Percentiles rank a stretch among this genome's conserved stretches.
These are phyloP conservation scores for Fusarium sp. DNA, from an alignment of 2,329 filamentous ascomycete species.

Conservation along the genomic window DNA sequence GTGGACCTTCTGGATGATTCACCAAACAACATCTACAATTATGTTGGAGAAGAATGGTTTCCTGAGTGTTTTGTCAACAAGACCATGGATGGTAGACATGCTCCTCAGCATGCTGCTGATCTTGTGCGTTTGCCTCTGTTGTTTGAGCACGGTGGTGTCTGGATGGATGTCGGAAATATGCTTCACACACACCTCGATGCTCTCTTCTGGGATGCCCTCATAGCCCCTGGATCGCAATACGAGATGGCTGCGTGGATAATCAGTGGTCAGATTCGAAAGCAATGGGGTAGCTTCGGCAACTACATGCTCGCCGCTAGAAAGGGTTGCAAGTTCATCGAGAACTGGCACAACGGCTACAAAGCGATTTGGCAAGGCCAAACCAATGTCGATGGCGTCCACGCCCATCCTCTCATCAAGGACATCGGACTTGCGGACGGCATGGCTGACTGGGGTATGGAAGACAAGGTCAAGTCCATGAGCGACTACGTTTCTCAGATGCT, in stretches of 20 bases:
- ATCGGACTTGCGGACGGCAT: constrained; percentile 48
- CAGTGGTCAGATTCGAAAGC: constrained; percentile 47
- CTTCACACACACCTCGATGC: constrained; percentile 55
- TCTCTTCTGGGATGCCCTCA: constrained; percentile 56
- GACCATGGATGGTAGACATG: constrained; percentile 54
- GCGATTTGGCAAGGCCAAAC: constrained; percentile 51
- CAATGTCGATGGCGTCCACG: constrained; percentile 49
- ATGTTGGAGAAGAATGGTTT: constrained; percentile 44
- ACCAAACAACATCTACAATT: constrained; percentile 53
- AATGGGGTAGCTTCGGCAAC: constrained; percentile 53
- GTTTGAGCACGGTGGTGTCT: constrained; percentile 56
- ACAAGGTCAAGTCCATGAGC: constrained; percentile 45
- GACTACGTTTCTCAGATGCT: constrained; percentile 54
- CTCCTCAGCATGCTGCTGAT: constrained; percentile 60
- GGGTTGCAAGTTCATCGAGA: constrained; percentile 55
- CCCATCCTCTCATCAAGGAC: constrained; percentile 44
- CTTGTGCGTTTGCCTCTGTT: constrained; percentile 57
- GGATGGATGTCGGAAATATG: constrained; percentile 57
- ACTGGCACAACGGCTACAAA: constrained; percentile 55
- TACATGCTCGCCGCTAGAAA: constrained; percentile 57
- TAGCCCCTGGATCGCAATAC: constrained; percentile 50
- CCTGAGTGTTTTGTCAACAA: constrained; percentile 39
- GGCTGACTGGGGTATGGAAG: constrained; percentile 18
- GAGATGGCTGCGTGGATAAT: constrained; percentile 51
- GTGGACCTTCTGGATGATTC: constrained; percentile 52